Evolutionary conservation across 2,329 filamentous ascomycete genomes (phyloP).

Genomic region (Ceratocystis papillata): DNA sequence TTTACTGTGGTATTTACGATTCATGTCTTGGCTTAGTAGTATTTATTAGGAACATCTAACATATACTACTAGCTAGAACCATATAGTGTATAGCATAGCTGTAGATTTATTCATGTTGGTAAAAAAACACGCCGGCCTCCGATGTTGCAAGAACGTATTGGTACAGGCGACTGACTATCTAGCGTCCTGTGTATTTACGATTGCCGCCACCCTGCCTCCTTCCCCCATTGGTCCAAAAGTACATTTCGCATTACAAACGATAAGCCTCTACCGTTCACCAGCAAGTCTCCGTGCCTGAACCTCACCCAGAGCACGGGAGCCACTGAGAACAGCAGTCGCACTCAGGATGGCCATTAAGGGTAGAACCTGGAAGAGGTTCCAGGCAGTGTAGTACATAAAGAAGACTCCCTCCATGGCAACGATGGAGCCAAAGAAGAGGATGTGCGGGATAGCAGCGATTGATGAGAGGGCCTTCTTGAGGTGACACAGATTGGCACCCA

Average conservation of each 20-base stretch:
- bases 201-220: not conserved
- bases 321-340: slow-evolving; percentile 68
- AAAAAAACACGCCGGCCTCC: not conserved
- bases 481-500: slow-evolving; percentile 77
- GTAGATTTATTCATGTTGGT: not conserved
- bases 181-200: not conserved
- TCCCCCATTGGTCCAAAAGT: not conserved
- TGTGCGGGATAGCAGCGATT: slow-evolving; percentile 68
- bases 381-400: slow-evolving; percentile 83
- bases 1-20: not conserved
- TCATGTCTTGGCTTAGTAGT: not conserved
- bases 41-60: not conserved
- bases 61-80: not conserved
- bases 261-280: slow-evolving; percentile 45
- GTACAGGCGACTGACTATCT: slow-evolving; percentile 10
- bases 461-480: slow-evolving; percentile 60
- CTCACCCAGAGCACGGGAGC: slow-evolving; percentile 80
- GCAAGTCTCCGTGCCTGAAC: slow-evolving; percentile 79
- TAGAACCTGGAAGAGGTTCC: slow-evolving; percentile 84
- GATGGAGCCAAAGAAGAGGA: slow-evolving; percentile 76
- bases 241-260: not conserved
- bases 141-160: slow-evolving; percentile 3
- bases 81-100: not conserved
- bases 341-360: slow-evolving; percentile 60
- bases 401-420: slow-evolving; percentile 83